Evolutionary conservation across 2,329 filamentous ascomycete genomes (phyloP), one percentile per base, ranked within the genome.

Genomic region (Tetracladium maxilliforme): DNA sequence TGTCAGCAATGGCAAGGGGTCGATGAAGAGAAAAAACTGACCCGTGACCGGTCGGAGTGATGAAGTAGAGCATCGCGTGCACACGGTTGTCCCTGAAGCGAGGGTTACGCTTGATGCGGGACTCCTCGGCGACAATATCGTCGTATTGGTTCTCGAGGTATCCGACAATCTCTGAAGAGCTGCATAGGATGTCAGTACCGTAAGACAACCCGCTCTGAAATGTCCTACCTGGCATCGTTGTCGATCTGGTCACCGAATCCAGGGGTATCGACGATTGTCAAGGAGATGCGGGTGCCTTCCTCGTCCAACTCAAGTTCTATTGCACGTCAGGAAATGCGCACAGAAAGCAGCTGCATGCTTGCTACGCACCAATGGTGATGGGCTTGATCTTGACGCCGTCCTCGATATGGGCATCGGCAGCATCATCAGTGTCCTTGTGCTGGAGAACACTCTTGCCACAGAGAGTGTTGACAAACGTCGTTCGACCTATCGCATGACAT

Each of bases 31-130:
- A n/a, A 26, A 22, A 12, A 21, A 52, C 70, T 47, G 64, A 84
- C 79, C 79, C 86, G 54, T 94, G 84, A 45, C 90, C 90, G 33
- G 90, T 98, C 23, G 90, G 90, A 38, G 90, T 92, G 65, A 98
- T 95, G 56, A 98, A 98, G 70, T 98, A 98, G 45, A 98, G 76
- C 52, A 98, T 74, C 40, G 86, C 90, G 50, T 98, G 90, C 24
- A 98, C 83, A 62, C 90, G 82, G 64, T 98, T 95, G 62, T 98
- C 90, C 49, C 90, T 78, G 78, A 98, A 98, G 48, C 90, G 77
- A 43, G 90, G 90, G 65, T 98, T 98, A 84, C 90, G 90, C 81
- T 98, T 98, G 69, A 98, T 98, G 65, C 90, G 83, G 45, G 90
- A 95, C 64, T 98, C 90, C 63, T 95, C 87, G 34, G 90, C 87